A percentile compares a stretch with the other conserved stretches of the same genome.
phyloP scores from a whole-genome alignment of 768 basidiomycete species.

The Daedaleopsis nitida region DNA sequence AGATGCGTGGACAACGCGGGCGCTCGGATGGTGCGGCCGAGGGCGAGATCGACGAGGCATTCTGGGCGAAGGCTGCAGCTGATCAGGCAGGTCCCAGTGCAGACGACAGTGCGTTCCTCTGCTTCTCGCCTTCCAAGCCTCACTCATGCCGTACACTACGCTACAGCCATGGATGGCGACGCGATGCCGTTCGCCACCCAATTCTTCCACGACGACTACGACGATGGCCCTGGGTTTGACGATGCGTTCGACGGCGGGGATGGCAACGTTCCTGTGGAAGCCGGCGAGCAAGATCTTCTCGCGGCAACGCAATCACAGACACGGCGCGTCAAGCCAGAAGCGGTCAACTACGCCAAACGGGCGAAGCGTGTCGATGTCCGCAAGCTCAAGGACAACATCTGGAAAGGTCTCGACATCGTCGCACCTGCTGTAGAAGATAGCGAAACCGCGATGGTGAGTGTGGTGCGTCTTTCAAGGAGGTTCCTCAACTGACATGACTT shows the following conservation, averaged over 20 bases:
- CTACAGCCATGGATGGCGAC: constrained; percentile 45
- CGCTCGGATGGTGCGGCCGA: constrained; percentile 60
- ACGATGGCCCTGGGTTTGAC: constrained; percentile 67
- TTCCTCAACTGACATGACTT: neutral
- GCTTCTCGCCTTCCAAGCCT: neutral
- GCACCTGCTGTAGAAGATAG: constrained; percentile 43
- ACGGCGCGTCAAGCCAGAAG: constrained; percentile 81
- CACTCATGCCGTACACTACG: neutral
- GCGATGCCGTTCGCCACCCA: constrained; percentile 90
- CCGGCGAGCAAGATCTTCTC: constrained; percentile 85
- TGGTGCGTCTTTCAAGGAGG: no score
- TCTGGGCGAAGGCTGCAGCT: constrained; percentile 96
- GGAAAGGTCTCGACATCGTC: constrained; percentile 87
- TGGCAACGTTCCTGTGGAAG: constrained; percentile 44
- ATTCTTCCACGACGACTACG: constrained; percentile 93
- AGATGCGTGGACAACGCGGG: constrained; percentile 80
- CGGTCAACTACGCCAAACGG: constrained; percentile 91
- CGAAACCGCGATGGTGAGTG: constrained; percentile 31
- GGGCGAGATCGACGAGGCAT: constrained; percentile 93
- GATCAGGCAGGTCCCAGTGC: constrained; percentile 67
- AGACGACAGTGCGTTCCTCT: constrained; percentile 60
- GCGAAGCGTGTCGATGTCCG: constrained; percentile 97
- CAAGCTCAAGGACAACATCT: constrained; percentile 97
- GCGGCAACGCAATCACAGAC: constrained; percentile 77
- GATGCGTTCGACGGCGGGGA: constrained; percentile 65